phyloP scores from a whole-genome alignment of 345 rosid genomes.

The Gossypium ekmanianum region DNA sequence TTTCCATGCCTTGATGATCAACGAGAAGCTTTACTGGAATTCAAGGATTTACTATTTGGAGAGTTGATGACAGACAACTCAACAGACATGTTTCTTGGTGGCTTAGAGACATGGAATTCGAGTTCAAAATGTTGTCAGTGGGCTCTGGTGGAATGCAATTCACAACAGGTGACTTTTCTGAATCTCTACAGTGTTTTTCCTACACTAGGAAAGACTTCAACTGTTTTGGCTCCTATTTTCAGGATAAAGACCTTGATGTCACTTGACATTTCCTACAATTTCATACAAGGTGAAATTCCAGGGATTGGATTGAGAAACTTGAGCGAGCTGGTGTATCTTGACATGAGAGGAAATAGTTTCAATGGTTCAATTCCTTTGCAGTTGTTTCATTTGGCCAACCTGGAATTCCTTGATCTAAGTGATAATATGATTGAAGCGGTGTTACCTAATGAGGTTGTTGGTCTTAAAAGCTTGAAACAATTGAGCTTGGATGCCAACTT shows the following conservation, averaged over 20 bases:
- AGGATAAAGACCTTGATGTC: constrained; percentile 2
- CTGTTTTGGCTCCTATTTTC: constrained; percentile 18
- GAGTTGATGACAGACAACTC: background rate
- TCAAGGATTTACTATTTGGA: constrained; percentile 13
- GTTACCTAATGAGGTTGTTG: constrained; percentile 16
- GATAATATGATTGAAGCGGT: constrained; percentile 19
- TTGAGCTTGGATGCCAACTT: constrained; percentile 21
- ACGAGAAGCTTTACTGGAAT: constrained; percentile 23
- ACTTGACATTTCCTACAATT: constrained; percentile 21
- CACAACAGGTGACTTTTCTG: constrained; percentile 13
- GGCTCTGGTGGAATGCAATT: constrained; percentile 16
- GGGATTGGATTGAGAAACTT: constrained; percentile 33
- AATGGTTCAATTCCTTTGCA: constrained; percentile 29
- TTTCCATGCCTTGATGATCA: constrained; percentile 21
- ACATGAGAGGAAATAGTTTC: constrained; percentile 24
- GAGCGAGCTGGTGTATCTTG: constrained; percentile 28
- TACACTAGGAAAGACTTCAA: background rate
- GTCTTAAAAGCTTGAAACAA: constrained; percentile 23
- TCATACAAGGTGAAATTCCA: constrained; percentile 28
- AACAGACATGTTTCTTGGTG: background rate
- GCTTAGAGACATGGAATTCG: constrained; percentile 18
- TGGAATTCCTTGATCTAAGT: constrained; percentile 25
- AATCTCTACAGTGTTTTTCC: constrained; percentile 5
- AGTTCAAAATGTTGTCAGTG: constrained; percentile 22
- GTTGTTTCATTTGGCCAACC: constrained; percentile 24